Evolutionary conservation across 352 stramenopile genomes (phyloP), one percentile per base, ranked within the genome.

Genomic region (Phytophthora pisi): DNA sequence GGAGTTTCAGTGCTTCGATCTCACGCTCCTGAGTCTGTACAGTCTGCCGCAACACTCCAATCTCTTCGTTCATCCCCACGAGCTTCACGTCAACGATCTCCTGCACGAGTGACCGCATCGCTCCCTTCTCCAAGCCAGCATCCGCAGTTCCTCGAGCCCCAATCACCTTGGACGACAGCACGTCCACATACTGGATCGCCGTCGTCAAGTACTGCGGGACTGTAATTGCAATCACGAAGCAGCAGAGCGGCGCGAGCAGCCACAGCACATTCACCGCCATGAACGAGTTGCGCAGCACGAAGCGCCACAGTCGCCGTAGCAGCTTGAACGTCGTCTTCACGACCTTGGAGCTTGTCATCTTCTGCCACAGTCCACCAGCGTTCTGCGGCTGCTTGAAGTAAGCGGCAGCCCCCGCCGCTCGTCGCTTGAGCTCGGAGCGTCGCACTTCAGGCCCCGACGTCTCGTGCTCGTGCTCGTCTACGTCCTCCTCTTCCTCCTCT

Each of bases 221-320:
- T 10, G 83, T 70, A 61, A 93, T 86, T 16, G 85, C 85, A 57
- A 93, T 74, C 5, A 81, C 57, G 54, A 91, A 93, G 53, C 85
- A 93, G 34, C 73, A 86, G 3, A 93, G 65, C 13, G 85, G 85
- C 13, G 83, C 73, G 4, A 93, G 68, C 8, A 93, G 78, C 85
- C 85, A 93, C 45, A 92, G 23, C 18, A 92, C 78, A 52, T 93
- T 93, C 57, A 82, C 70, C 0, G 81, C 82, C 79, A 90, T 87
- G 68, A 92, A 91, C 34, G 81, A 88, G 31, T 92, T 88, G 55
- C 79, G 84, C 20, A 88, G 57, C 5, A 88, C 34, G 15, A 79
- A 78, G 51, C 75, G 75, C 81, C 77, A 91, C 43, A 89, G 61
- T 30, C 72, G 70, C 2, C 73, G 68, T 24, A 81, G 20, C 20